Evolutionary conservation across 1,284 basidiomycete genomes (phyloP).

Genomic region (Pseudozyma sp.): DNA sequence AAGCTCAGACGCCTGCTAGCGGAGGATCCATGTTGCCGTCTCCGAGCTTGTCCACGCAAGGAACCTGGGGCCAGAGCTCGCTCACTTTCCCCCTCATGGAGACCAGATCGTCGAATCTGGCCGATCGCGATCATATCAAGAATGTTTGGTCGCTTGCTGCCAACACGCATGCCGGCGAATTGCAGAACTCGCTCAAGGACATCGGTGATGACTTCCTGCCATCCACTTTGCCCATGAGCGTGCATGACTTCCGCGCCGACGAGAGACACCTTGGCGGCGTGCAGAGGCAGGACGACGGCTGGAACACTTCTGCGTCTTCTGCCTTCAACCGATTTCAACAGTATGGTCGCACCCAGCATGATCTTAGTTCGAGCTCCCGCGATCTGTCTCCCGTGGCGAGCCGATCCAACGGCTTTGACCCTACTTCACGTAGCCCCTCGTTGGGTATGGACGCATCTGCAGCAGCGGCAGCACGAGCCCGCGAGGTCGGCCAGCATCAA

Average conservation of each 20-base stretch:
- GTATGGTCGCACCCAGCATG: conserved; percentile 25
- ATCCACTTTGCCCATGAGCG: conserved; percentile 49
- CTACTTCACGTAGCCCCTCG: conserved; percentile 44
- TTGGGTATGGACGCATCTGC: conserved; percentile 34
- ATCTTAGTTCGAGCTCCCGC: conserved; percentile 21
- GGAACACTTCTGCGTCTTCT: conserved; percentile 19
- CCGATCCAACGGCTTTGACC: conserved; percentile 42
- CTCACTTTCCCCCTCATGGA: conserved; percentile 55
- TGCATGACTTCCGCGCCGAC: conserved; percentile 54
- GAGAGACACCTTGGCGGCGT: conserved; percentile 16
- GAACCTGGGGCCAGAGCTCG: conserved; percentile 59
- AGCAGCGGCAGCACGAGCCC: conserved; percentile 26
- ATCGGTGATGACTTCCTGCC: conserved; percentile 62
- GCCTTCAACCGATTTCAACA: conserved; percentile 39
- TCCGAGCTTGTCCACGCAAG: conserved; percentile 49
- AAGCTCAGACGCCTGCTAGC: conserved; percentile 46
- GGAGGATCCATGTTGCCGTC: conserved; percentile 50
- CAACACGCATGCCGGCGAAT: conserved; percentile 46
- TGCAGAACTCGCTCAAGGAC: conserved; percentile 58
- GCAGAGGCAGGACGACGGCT: conserved; percentile 18
- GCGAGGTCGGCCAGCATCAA: conserved; percentile 34
- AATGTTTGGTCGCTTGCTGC: conserved; percentile 58
- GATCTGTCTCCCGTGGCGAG: conserved; percentile 38
- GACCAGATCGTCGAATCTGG: conserved; percentile 36
- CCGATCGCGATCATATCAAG: conserved; percentile 58